Evolutionary conservation across 345 rosid species (phyloP).

Genomic region (Brassica rapa): DNA sequence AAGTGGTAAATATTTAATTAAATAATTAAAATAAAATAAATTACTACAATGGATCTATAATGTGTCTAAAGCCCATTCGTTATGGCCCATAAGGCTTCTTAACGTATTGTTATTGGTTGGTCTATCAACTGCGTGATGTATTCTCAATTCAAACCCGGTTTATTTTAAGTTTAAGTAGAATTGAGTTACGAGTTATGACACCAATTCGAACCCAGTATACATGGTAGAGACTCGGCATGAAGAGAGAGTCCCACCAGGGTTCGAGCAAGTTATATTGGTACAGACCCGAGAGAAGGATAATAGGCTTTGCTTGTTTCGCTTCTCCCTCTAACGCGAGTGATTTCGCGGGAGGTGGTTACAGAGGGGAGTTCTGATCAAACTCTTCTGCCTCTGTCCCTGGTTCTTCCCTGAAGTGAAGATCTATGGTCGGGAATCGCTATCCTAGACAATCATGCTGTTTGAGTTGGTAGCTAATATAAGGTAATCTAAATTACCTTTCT

Average conservation of each 20-base stretch:
- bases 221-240: slow-evolving; percentile 20
- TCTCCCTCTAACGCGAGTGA: neutral
- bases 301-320: neutral
- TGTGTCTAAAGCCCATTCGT: neutral
- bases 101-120: too few relatives aligned
- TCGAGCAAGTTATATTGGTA: neutral
- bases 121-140: too few relatives aligned
- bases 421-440: slow-evolving; percentile 1
- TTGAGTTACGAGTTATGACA: neutral
- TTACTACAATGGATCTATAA: neutral
- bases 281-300: neutral
- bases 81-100: neutral
- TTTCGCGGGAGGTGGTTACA: neutral
- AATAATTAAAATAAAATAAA: neutral
- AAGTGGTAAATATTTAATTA: slow-evolving; percentile 10
- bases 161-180: neutral
- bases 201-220: slow-evolving; percentile 1
- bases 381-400: neutral
- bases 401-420: neutral
- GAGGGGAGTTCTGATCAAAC: neutral
- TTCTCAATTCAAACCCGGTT: too few relatives aligned
- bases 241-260: slow-evolving; percentile 10
- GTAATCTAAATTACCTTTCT: neutral
- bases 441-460: neutral
- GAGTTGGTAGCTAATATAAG: neutral